Evolutionary conservation across 1,284 basidiomycete genomes (phyloP).

Genomic region (Xerocomus cyaneibrunnescens): DNA sequence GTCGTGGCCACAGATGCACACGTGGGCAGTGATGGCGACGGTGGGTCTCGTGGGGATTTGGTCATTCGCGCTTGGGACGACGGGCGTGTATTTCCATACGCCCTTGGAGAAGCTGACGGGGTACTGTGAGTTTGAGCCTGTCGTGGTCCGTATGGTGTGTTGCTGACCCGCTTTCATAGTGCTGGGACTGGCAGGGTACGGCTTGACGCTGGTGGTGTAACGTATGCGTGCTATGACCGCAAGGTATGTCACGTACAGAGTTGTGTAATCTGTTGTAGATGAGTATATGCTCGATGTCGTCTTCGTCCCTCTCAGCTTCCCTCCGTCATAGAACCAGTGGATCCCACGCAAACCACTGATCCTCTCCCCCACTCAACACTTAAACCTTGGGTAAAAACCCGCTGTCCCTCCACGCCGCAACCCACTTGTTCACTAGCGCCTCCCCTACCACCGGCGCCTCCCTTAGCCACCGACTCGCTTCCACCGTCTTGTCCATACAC

Average conservation of each 20-base stretch:
- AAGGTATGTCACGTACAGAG: neutral
- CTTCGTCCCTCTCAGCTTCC: neutral
- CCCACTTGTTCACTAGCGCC: constrained; percentile 38
- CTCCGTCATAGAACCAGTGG: neutral
- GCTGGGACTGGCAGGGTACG: constrained; percentile 43
- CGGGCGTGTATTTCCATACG: constrained; percentile 89
- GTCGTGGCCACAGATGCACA: constrained; percentile 46
- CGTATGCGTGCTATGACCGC: neutral
- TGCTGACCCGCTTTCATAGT: constrained; percentile 32
- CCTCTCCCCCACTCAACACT: neutral
- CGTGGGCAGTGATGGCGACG: constrained; percentile 45
- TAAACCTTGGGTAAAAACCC: constrained; percentile 28
- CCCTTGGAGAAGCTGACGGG: constrained; percentile 87
- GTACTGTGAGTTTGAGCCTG: constrained; percentile 55
- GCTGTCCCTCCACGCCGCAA: constrained; percentile 33
- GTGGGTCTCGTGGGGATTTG: constrained; percentile 62
- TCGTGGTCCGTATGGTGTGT: neutral
- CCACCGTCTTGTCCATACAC: constrained; percentile 26
- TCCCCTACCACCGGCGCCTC: constrained; percentile 28
- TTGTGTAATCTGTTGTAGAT: neutral
- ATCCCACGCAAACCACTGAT: neutral
- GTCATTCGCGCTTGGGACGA: constrained; percentile 76
- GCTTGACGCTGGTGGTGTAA: constrained; percentile 36
- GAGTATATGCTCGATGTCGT: neutral
- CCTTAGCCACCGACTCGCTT: constrained; percentile 29